phyloP scores from a whole-genome alignment of 2,329 filamentous ascomycete genomes.

The Pyrenochaeta sp. region DNA sequence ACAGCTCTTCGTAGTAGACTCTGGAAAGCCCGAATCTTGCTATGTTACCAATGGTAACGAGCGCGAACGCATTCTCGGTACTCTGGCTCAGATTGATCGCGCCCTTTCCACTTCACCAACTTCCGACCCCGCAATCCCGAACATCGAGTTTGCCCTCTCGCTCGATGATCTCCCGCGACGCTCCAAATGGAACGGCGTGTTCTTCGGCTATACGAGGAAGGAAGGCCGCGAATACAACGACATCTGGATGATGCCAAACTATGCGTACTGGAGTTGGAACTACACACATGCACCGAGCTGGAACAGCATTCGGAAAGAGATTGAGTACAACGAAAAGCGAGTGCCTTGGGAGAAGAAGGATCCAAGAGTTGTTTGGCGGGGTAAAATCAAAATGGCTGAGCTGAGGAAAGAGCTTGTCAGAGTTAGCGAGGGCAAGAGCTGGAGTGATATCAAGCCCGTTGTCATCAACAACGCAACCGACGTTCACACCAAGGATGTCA shows the following conservation, averaged over 20 bases:
- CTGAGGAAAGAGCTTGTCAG: constrained; percentile 37
- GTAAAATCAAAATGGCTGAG: constrained; percentile 43
- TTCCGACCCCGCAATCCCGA: constrained; percentile 37
- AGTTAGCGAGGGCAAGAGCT: constrained; percentile 36
- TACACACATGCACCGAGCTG: constrained; percentile 45
- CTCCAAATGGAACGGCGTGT: constrained; percentile 32
- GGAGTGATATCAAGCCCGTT: constrained; percentile 45
- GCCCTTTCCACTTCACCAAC: constrained; percentile 34
- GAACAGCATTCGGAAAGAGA: constrained; percentile 42
- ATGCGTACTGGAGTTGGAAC: constrained; percentile 46
- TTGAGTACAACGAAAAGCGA: constrained; percentile 28
- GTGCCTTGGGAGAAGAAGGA: constrained; percentile 40
- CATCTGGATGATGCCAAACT: constrained; percentile 47
- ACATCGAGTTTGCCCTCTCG: constrained; percentile 42
- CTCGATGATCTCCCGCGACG: constrained; percentile 43
- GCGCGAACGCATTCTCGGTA: constrained; percentile 43
- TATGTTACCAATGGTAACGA: constrained; percentile 45
- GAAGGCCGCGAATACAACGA: constrained; percentile 36
- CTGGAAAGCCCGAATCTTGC: constrained; percentile 40
- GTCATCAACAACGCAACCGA: constrained; percentile 43
- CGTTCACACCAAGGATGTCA: constrained; percentile 40
- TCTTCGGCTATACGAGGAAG: constrained; percentile 43
- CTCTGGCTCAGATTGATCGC: constrained; percentile 43
- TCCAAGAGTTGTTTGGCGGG: constrained; percentile 40
- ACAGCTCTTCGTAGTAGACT: constrained; percentile 41